Evolutionary conservation across 768 basidiomycete genomes (phyloP).

Genomic region (Mycena leptocephala): DNA sequence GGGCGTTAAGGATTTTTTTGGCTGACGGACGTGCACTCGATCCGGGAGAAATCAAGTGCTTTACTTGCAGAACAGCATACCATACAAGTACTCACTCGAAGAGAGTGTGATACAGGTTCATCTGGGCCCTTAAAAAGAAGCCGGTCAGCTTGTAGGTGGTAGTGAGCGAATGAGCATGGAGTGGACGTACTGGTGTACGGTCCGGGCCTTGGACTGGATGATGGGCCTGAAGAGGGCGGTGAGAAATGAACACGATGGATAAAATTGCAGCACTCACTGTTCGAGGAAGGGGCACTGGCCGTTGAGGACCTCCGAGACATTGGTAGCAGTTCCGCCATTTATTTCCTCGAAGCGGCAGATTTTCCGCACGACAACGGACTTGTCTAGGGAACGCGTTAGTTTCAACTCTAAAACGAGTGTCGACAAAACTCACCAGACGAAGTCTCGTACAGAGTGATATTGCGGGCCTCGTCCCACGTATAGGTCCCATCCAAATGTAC

Average conservation of each 20-base stretch:
- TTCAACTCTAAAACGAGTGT: background rate
- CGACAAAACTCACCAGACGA: conserved; percentile 17
- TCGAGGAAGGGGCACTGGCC: conserved; percentile 28
- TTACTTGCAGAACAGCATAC: too few species aligned
- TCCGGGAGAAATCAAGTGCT: too few species aligned
- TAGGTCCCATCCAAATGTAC: conserved; percentile 28
- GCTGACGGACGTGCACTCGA: too few species aligned
- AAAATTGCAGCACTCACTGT: conserved; percentile 6
- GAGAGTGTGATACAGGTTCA: too few species aligned
- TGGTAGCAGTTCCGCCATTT: conserved; percentile 26
- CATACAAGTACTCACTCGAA: background rate
- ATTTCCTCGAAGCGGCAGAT: conserved; percentile 18
- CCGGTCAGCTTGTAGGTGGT: background rate
- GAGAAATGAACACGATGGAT: too few species aligned
- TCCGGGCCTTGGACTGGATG: conserved; percentile 2
- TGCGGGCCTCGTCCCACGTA: conserved; percentile 19
- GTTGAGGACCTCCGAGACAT: conserved; percentile 28
- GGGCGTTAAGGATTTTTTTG: too few species aligned
- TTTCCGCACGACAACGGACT: conserved; percentile 21
- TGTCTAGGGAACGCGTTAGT: conserved; percentile 3
- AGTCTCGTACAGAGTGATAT: conserved; percentile 32
- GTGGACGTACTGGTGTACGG: conserved; percentile 1
- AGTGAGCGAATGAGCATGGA: background rate
- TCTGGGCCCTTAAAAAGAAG: background rate
- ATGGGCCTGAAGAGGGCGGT: conserved; percentile 2